A percentile compares a stretch with the other conserved stretches of the same genome.
Conservation (phyloP, 495 filamentous ascomycete genomes). For the Diplogelasinospora grovesii region DNA sequence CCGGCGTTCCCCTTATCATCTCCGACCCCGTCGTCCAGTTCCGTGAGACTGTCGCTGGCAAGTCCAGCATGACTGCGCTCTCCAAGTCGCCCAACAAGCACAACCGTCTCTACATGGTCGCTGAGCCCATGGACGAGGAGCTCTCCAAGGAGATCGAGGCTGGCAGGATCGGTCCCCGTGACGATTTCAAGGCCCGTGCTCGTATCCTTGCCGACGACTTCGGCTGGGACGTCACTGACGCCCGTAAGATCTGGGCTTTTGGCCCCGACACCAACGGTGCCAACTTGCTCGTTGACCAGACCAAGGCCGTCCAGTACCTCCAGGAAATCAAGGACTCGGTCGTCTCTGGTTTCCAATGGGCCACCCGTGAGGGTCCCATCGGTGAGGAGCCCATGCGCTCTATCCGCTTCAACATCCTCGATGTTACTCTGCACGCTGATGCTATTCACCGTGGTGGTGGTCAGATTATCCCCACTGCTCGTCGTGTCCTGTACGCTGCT, state of each 20-base stretch:
- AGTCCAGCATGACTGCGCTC: slow-evolving; percentile 88
- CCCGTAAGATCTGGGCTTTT: slow-evolving; percentile 99
- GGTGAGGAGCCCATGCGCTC: slow-evolving; percentile 97
- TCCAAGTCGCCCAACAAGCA: slow-evolving; percentile 99
- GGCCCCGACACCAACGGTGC: slow-evolving; percentile 95
- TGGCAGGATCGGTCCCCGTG: slow-evolving; percentile 89
- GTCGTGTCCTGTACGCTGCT: slow-evolving; percentile 94
- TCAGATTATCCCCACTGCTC: slow-evolving; percentile 95
- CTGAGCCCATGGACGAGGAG: slow-evolving; percentile 84
- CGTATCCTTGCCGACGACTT: slow-evolving; percentile 94
- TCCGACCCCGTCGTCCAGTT: slow-evolving; percentile 96
- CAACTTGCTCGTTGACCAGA: slow-evolving; percentile 98
- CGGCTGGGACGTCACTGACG: slow-evolving; percentile 99
- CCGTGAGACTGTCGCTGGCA: slow-evolving; percentile 83
- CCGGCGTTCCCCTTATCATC: slow-evolving; percentile 91
- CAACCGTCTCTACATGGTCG: slow-evolving; percentile 96
- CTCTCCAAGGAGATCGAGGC: slow-evolving; percentile 82
- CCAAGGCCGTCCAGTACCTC: slow-evolving; percentile 99
- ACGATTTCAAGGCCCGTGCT: slow-evolving; percentile 98
- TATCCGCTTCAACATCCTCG: slow-evolving; percentile 96
- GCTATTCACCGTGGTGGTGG: slow-evolving; percentile 99
- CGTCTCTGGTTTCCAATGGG: slow-evolving; percentile 99
- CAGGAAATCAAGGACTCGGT: slow-evolving; percentile 99
- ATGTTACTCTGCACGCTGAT: slow-evolving; percentile 99
- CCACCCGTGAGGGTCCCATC: slow-evolving; percentile 92